Base-by-base conservation (phyloP, 148 eudicot species). In the Spergularia marina region DNA sequence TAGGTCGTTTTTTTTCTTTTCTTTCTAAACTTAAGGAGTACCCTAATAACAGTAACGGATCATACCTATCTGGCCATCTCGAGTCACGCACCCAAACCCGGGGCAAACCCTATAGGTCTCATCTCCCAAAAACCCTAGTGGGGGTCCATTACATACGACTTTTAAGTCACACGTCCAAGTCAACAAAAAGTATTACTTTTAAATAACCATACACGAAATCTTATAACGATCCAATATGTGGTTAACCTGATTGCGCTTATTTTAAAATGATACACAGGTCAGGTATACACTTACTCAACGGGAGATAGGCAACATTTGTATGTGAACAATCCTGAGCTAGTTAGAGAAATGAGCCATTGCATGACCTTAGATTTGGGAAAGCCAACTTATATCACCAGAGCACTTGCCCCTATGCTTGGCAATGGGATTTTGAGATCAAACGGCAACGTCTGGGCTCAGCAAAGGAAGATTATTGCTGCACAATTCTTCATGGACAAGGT, bases 351-450 rank as follows among this genome's bases (percentile, higher is more conserved):
- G 89, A 89, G 84, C 81, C 90, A 78, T 41, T 81, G 82, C 73
- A 82, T 77, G 74, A 83, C 70, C 9, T 84, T 80, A 59, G 85
- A 81, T 25, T 81, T 92, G 53, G 97, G 97, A 0, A 92, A 92
- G 82, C 91, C 97, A 44, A 77, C 87, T 30, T 88, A 88, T 53
- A 56, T 92, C 41, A 87, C 92, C 54, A 87, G 87, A 74, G 86
- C 83, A 75, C 89, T 90, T 65, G 87, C 88, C 44, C 97, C 97
- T 30, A 76, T 92, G 84, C 92, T 92, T 72, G 97, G 97, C 69
- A 88, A 89, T 81, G 97, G 97, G 9, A 87, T 92, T 63, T 79
- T 92, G 82, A 87, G 97, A 77, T 86, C 97, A 4, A 92, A 92
- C 61, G 90, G 92, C 44, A 68, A 60, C 16, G 11, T 78, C 65